These are phyloP conservation scores for Brassica cretica DNA, from an alignment of 345 rosid species.

Conservation along the genomic window DNA sequence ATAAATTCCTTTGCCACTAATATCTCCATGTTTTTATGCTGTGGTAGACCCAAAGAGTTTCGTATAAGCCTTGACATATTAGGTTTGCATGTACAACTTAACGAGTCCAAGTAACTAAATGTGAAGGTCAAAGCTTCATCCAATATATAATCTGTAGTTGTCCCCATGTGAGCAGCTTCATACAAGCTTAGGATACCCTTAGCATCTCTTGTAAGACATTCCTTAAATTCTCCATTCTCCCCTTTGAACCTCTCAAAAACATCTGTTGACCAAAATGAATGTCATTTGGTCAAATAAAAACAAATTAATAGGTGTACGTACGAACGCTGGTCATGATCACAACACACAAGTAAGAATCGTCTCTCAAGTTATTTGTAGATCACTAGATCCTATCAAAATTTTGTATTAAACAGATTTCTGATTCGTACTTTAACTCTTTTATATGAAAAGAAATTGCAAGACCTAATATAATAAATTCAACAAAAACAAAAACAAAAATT, in stretches of 20 bases:
- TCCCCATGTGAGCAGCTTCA: slow-evolving; percentile 41
- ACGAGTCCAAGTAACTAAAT: neutral
- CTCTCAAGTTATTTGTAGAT: neutral
- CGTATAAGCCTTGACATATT: slow-evolving; percentile 21
- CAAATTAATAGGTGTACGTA: neutral
- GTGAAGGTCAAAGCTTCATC: slow-evolving; percentile 38
- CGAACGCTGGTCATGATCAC: too few relatives aligned
- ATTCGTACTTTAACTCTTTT: neutral
- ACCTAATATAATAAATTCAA: too few relatives aligned
- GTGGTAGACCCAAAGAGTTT: neutral
- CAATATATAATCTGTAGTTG: slow-evolving; percentile 41
- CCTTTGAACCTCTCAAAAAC: slow-evolving; percentile 38
- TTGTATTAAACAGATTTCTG: neutral
- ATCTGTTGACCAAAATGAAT: slow-evolving; percentile 20
- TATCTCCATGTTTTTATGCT: neutral
- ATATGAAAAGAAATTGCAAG: too few relatives aligned
- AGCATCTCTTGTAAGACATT: slow-evolving; percentile 19
- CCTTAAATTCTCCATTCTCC: slow-evolving; percentile 29
- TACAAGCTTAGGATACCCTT: slow-evolving; percentile 42
- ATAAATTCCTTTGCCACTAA: neutral
- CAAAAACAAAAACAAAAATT: too few relatives aligned
- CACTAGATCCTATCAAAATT: neutral
- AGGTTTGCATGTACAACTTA: neutral
- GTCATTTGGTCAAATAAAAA: neutral
- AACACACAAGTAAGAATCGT: neutral